These are phyloP conservation scores for Chaetomiaceae sp. DNA, from an alignment of 2,329 filamentous ascomycete genomes.

Conservation along the genomic window DNA sequence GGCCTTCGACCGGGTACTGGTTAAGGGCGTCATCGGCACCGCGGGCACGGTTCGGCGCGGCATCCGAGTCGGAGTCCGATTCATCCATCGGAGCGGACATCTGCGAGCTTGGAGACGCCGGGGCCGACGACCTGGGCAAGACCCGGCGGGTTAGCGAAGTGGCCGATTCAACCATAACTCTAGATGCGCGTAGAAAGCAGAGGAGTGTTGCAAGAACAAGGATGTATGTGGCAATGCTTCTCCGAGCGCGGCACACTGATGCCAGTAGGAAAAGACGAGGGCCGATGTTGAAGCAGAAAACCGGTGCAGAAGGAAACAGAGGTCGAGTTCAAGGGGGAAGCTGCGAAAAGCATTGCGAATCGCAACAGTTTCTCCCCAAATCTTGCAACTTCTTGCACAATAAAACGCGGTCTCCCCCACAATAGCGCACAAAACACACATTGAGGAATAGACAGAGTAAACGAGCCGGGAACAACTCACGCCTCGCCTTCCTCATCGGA, in stretches of 20 bases:
- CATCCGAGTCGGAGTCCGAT: slow-evolving; percentile 71
- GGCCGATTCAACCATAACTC: neutral
- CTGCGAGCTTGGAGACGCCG: slow-evolving; percentile 65
- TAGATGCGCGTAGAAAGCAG: neutral
- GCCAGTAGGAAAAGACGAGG: neutral
- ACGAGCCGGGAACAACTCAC: slow-evolving; percentile 48
- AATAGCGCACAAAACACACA: neutral
- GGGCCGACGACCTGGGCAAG: slow-evolving; percentile 57
- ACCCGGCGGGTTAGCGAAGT: slow-evolving; percentile 9
- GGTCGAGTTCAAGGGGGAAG: neutral
- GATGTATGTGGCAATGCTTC: neutral
- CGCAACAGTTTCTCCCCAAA: neutral
- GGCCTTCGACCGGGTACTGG: slow-evolving; percentile 80
- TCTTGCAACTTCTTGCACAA: neutral
- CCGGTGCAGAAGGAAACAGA: neutral
- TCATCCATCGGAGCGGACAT: slow-evolving; percentile 86
- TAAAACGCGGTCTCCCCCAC: neutral
- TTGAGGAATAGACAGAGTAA: slow-evolving; percentile 15
- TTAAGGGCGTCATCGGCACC: slow-evolving; percentile 52
- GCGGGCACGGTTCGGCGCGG: slow-evolving; percentile 39
- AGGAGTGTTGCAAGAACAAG: neutral
- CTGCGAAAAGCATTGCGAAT: neutral
- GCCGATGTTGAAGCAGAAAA: neutral
- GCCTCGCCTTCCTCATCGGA: slow-evolving; percentile 74
- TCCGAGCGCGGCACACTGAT: neutral